Conservation (phyloP, 2,329 filamentous ascomycete genomes). For the Colletotrichum sp. region DNA sequence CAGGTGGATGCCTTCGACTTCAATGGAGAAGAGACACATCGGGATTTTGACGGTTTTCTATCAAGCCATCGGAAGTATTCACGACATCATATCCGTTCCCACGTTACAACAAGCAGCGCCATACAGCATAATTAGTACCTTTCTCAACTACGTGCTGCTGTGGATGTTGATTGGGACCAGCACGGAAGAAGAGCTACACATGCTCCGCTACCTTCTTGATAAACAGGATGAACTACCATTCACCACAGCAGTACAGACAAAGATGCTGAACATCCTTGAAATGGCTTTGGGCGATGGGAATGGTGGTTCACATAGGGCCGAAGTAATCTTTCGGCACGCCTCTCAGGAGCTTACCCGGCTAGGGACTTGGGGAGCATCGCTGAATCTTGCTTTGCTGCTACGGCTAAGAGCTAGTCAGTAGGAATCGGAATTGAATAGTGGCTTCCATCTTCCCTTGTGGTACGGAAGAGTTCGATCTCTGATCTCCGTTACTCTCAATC, state of each 20-base stretch:
- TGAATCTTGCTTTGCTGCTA: neutral
- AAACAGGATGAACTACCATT: neutral
- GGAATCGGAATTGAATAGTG: neutral
- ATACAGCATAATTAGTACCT: neutral
- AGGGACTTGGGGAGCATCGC: slow-evolving; percentile 1
- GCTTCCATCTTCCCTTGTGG: neutral
- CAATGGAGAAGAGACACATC: neutral
- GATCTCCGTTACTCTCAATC: neutral
- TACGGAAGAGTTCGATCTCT: neutral
- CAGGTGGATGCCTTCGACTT: neutral
- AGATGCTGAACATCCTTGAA: neutral
- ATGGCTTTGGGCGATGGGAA: neutral
- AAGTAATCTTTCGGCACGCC: neutral
- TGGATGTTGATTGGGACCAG: neutral
- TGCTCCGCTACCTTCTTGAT: neutral
- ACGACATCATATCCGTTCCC: neutral
- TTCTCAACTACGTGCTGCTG: neutral
- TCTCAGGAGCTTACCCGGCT: neutral
- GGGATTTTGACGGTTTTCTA: neutral
- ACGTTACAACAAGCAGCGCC: neutral
- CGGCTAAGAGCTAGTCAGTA: neutral
- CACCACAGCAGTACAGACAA: neutral
- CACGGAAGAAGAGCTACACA: neutral
- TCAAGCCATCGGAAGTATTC: neutral
- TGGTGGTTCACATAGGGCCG: too few species aligned